Evolutionary conservation across 1,139 yeast genomes (phyloP).

Genomic region (Yamadazyma taylorii): DNA sequence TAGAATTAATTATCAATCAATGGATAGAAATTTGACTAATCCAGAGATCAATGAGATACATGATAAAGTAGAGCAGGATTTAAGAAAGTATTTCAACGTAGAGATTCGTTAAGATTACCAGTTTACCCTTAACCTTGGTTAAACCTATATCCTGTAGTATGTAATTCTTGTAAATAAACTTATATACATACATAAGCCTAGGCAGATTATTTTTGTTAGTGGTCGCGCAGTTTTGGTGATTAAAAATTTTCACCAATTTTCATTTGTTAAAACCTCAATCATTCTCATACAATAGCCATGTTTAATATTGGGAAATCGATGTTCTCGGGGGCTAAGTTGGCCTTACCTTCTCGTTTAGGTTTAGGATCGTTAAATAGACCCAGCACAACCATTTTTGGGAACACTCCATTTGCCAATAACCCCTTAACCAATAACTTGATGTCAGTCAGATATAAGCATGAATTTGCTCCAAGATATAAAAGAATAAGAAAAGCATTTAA

Average conservation of each 20-base stretch:
- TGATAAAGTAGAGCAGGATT: slow-evolving; percentile 55
- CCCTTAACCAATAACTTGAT: slow-evolving; percentile 4
- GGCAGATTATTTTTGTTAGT: too few relatives aligned
- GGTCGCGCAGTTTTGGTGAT: too few relatives aligned
- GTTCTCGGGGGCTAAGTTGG: background rate
- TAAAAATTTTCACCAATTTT: slow-evolving; percentile 1
- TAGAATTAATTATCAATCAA: slow-evolving; percentile 88
- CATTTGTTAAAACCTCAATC: too few relatives aligned
- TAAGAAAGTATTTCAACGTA: slow-evolving; percentile 54
- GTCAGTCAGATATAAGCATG: slow-evolving; percentile 64
- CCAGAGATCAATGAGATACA: slow-evolving; percentile 76
- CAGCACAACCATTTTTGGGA: too few relatives aligned
- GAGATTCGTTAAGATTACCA: slow-evolving; percentile 67
- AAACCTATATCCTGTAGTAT: too few relatives aligned
- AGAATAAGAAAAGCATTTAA: slow-evolving; percentile 80
- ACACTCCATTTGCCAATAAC: too few relatives aligned
- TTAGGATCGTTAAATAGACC: too few relatives aligned
- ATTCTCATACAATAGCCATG: background rate
- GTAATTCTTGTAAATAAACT: too few relatives aligned
- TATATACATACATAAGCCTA: too few relatives aligned
- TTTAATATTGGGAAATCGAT: slow-evolving; percentile 3
- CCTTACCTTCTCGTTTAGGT: background rate
- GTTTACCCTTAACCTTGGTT: too few relatives aligned
- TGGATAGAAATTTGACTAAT: slow-evolving; percentile 89
- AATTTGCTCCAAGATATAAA: slow-evolving; percentile 82